Base-by-base conservation (phyloP, 163 green algal genomes). In the Scenedesmus sp. region DNA sequence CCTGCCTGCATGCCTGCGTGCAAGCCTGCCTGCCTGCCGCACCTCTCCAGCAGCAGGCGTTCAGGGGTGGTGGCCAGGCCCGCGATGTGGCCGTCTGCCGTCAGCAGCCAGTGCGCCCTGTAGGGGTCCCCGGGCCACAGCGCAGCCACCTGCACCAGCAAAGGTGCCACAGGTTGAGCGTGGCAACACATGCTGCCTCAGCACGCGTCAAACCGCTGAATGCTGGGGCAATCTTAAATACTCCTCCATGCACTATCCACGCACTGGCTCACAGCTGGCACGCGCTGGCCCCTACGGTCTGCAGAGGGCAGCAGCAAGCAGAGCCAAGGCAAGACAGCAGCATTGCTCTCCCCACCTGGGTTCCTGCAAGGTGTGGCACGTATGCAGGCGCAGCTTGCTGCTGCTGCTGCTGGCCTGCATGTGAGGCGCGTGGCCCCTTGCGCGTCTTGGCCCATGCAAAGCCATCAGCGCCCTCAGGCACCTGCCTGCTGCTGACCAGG, bases 381-480 rank as follows among this genome's bases (percentile, higher is more conserved):
- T 12, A 76, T 34, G 66, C 16, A 5, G 66, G 74, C 74, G 74
- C n/a, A 6, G 74, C 26, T 18, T 89, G 57, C 46, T 82, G 84
- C 34, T 89, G 18, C 67, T 73, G 86, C 86, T 82, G 70, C 86
- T 85, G 86, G 52, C 54, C 52, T 64, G 52, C 52, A 34, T 60
- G 79, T 26, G 26, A 55, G 3, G 15, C 16, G 16, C 74, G 79
- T 3, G 79, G 79, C 79, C 79, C 54, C 34, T n/a, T 66, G 70
- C 23, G 54, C 46, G 70, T 85, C 16, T 12, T 84, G n/a, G 46
- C 18, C 87, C 87, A 91, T 15, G 56, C n/a, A 52, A 91, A 91
- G 23, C 79, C 79, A 66, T 91, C 87, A 18, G 87, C 15, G 6
- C 87, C 87, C 67, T 86, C 87, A 4, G 87, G 55, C 20, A 91